Percentiles rank a stretch among this genome's conserved stretches.
phyloP scores from a whole-genome alignment of 306 rosid genomes.

The Prunus mume region DNA sequence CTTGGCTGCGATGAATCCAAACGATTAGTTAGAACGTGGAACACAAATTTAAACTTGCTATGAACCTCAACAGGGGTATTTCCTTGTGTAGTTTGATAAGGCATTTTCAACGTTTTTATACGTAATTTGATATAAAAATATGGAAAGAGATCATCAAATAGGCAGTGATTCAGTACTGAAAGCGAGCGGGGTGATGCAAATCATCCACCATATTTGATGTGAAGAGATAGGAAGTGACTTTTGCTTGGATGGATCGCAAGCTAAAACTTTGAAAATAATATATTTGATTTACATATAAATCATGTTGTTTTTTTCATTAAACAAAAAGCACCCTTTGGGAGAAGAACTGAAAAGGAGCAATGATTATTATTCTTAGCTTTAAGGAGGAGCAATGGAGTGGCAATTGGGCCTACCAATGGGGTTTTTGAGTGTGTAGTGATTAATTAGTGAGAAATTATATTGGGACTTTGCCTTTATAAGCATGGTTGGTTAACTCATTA shows the following conservation, averaged over 20 bases:
- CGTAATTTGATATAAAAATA: conserved; percentile 14
- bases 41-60: background rate
- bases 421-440: conserved; percentile 22
- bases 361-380: conserved; percentile 83
- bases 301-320: too few relatives aligned
- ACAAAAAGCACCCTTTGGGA: conserved; percentile 24
- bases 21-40: conserved; percentile 28
- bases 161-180: conserved; percentile 34
- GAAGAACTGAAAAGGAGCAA: conserved; percentile 46
- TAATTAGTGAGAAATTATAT: conserved; percentile 29
- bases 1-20: conserved; percentile 11
- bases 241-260: conserved; percentile 99
- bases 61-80: background rate
- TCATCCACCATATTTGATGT: conserved; percentile 80
- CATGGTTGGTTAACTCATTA: conserved; percentile 76
- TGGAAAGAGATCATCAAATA: background rate
- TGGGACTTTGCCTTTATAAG: conserved; percentile 54
- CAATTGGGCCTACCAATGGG: conserved; percentile 53
- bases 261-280: conserved; percentile 68
- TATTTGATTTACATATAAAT: conserved; percentile 36
- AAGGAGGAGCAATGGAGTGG: conserved; percentile 85
- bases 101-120: conserved; percentile 24
- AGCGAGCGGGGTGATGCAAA: conserved; percentile 47
- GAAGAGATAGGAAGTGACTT: conserved; percentile 53
- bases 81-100: background rate